phyloP scores from a whole-genome alignment of 176 grass and related monocot genomes.

The Urochloa ruziziensis region DNA sequence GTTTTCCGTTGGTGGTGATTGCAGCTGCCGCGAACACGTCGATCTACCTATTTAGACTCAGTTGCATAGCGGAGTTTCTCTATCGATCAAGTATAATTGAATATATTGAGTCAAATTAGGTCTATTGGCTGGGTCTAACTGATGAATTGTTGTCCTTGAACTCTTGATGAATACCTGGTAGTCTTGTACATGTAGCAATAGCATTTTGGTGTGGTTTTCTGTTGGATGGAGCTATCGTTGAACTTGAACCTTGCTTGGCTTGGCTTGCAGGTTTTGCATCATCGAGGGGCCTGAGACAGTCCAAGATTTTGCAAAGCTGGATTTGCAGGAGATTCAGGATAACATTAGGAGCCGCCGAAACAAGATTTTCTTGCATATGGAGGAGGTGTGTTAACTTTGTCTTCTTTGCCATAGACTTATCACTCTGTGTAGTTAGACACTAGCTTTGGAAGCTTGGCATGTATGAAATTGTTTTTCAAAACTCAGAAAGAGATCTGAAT shows the following conservation, averaged over 20 bases:
- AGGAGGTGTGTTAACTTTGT: slow-evolving; percentile 67
- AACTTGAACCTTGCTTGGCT: background rate
- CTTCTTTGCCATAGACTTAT: slow-evolving; percentile 7
- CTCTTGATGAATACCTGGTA: background rate
- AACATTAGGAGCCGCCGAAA: slow-evolving; percentile 95
- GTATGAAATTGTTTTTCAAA: slow-evolving; percentile 17
- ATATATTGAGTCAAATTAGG: background rate
- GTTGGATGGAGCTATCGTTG: background rate
- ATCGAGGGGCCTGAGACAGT: slow-evolving; percentile 99
- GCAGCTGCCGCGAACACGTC: background rate
- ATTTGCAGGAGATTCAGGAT: slow-evolving; percentile 93
- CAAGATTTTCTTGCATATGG: slow-evolving; percentile 99
- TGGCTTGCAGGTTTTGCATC: slow-evolving; percentile 87
- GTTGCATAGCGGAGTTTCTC: background rate
- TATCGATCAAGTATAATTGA: background rate
- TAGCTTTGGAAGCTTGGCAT: background rate
- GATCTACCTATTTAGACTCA: background rate
- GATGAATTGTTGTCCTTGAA: background rate
- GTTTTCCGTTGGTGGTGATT: background rate
- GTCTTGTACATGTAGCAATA: background rate
- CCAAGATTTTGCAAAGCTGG: slow-evolving; percentile 92
- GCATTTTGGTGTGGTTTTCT: slow-evolving; percentile 11
- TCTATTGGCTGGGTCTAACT: slow-evolving; percentile 2
- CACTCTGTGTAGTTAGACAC: background rate
- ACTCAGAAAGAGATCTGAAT: slow-evolving; percentile 3